Evolutionary conservation across 2,329 filamentous ascomycete species (phyloP).

Genomic region (Epichloe sibirici): DNA sequence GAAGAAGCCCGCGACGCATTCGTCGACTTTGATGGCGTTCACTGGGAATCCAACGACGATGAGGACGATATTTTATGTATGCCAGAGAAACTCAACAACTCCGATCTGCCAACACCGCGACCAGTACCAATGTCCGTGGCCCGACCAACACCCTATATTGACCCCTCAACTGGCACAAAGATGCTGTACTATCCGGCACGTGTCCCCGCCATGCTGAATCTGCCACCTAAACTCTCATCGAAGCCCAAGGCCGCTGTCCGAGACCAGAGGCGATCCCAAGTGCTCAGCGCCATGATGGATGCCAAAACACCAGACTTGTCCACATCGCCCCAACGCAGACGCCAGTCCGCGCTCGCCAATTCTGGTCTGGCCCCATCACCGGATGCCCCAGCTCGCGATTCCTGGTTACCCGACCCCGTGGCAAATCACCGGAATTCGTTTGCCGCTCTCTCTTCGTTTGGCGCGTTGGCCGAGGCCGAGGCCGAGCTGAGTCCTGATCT

Average conservation of each 20-base stretch:
- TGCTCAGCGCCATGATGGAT: constrained; percentile 48
- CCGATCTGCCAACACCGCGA: constrained; percentile 14
- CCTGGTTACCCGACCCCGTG: constrained; percentile 36
- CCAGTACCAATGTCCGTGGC: constrained; percentile 16
- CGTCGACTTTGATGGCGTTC: constrained; percentile 70
- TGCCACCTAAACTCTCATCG: constrained; percentile 78
- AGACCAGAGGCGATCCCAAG: constrained; percentile 61
- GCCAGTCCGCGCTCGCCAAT: constrained; percentile 14
- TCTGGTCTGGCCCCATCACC: constrained; percentile 7
- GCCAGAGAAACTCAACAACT: constrained; percentile 12
- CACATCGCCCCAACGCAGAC: constrained; percentile 5
- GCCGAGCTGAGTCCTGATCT: constrained; percentile 9
- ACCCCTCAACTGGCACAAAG: constrained; percentile 54
- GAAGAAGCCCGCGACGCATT: constrained; percentile 58
- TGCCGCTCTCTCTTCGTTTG: constrained; percentile 18
- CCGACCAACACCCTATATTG: constrained; percentile 45
- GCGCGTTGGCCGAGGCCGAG: constrained; percentile 9
- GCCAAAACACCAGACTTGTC: constrained; percentile 6
- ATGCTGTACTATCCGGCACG: constrained; percentile 96
- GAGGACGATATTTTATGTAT: constrained; percentile 16
- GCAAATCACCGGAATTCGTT: constrained; percentile 25
- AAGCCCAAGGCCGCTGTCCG: constrained; percentile 50
- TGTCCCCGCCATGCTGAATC: constrained; percentile 83
- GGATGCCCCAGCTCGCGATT: constrained; percentile 13
- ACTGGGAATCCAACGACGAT: constrained; percentile 46